Conservation (phyloP, 2,329 filamentous ascomycete species). For the Hymenoscyphus scutula region DNA sequence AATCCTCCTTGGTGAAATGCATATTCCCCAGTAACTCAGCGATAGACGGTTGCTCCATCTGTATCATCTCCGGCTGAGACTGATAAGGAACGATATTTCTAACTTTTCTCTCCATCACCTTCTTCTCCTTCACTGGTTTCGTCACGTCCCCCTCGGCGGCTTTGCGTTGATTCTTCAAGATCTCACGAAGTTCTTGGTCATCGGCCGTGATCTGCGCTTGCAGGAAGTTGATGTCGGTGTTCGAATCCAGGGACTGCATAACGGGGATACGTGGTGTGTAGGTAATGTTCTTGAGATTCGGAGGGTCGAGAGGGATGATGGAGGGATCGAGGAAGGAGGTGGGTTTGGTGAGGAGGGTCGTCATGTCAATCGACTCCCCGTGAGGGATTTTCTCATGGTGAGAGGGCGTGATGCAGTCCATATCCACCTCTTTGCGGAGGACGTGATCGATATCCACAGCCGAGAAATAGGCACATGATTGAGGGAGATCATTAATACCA, state of each 20-base stretch:
- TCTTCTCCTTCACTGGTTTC: constrained; percentile 14
- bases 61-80: constrained; percentile 26
- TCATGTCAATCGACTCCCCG: constrained; percentile 85
- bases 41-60: constrained; percentile 21
- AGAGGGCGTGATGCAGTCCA: constrained; percentile 93
- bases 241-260: constrained; percentile 66
- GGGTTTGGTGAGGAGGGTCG: constrained; percentile 67
- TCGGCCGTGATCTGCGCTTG: constrained; percentile 78
- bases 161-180: constrained; percentile 56
- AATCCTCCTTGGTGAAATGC: constrained; percentile 6
- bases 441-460: constrained; percentile 94
- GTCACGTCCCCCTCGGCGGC: constrained; percentile 16
- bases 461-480: constrained; percentile 92
- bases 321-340: constrained; percentile 66
- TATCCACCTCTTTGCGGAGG: constrained; percentile 95
- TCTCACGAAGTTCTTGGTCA: constrained; percentile 70
- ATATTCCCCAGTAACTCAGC: constrained; percentile 24
- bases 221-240: constrained; percentile 59
- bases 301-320: constrained; percentile 55
- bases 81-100: constrained; percentile 30
- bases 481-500: constrained; percentile 91
- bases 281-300: constrained; percentile 57
- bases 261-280: constrained; percentile 75
- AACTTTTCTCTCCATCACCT: background rate
- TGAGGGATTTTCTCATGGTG: constrained; percentile 74